Base-by-base conservation (phyloP, 2,329 filamentous ascomycete genomes). In the Dendrostoma leiphaemia region DNA sequence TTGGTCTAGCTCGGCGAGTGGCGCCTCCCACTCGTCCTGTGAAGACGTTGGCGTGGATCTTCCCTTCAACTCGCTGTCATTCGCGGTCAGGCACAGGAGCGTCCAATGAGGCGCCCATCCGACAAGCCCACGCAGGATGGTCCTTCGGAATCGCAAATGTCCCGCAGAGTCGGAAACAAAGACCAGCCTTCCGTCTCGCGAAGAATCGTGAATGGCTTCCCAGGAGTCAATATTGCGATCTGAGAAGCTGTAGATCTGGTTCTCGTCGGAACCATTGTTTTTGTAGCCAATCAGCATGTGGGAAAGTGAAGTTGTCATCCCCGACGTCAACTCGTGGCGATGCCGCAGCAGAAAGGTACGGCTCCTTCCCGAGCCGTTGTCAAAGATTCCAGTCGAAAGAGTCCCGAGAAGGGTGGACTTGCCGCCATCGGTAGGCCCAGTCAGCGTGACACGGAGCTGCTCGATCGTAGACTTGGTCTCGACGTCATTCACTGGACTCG, bases 31-130 rank as follows among this genome's bases (percentile, higher is more conserved):
- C 28, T 75, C 69, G 49, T 84, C 82, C 58, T 79, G 75, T 9
- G 77, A 70, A 2, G 76, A 74, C 17, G 78, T 72, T 26, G 67
- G 64, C 40, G 66, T 65, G 4, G 65, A 61, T 3, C 63, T 62
- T 43, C 68, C 63, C 19, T 53, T 54, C 3, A 29, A n/a, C 12
- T 87, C 83, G 10, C 80, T 77, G 59, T 88, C 88, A 64, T 94
- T 89, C 32, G 90, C 91, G 44, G 91, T 85, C 58, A 97, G 84
- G 62, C 95, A 97, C 2, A 97, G 78, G 21, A 96, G 70, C 1
- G 90, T 91, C 87, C 94, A 99, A 67, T 97, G 91, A 8, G 94
- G 94, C 34, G 90, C 89, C 92, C 94, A 97, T 43, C 92, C 94
- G 59, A 99, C 81, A n/a, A 99, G 77, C 0, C 92, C 91, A 56